phyloP scores from a whole-genome alignment of 2,329 filamentous ascomycete genomes.

The Verticillium nubilum region DNA sequence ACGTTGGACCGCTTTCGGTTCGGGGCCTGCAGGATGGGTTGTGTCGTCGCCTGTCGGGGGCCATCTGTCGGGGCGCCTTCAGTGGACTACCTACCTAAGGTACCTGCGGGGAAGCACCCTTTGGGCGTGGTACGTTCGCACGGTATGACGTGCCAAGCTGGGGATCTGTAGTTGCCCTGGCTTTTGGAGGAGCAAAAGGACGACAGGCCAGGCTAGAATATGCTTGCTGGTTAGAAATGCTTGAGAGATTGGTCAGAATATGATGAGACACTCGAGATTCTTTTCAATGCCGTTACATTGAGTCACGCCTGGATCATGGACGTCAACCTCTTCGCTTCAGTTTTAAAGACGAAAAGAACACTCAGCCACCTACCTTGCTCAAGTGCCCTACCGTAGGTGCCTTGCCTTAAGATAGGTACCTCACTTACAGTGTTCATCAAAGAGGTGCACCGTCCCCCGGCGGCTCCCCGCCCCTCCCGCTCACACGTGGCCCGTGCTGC shows the following conservation, averaged over 20 bases:
- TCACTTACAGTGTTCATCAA: not conserved
- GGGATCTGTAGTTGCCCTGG: not conserved
- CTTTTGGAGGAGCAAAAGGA: not conserved
- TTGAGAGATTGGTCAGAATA: too few relatives aligned
- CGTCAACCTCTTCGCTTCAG: too few relatives aligned
- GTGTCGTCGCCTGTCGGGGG: not conserved
- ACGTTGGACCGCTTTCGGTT: slow-evolving; percentile 1
- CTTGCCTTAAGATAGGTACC: not conserved
- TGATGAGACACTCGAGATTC: too few relatives aligned
- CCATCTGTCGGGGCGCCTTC: too few relatives aligned
- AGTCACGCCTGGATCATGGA: too few relatives aligned
- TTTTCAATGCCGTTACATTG: too few relatives aligned
- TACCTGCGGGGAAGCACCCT: too few relatives aligned
- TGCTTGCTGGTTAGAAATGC: not conserved
- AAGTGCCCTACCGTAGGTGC: not conserved
- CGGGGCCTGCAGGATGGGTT: not conserved
- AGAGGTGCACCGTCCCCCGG: not conserved
- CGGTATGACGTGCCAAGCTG: slow-evolving; percentile 1
- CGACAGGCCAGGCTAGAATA: not conserved
- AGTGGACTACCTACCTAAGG: not conserved
- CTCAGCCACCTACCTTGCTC: too few relatives aligned
- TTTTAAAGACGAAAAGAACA: too few relatives aligned
- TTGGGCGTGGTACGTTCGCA: not conserved
- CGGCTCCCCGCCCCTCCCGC: not conserved
- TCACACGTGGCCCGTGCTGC: slow-evolving; percentile 1